Percentiles rank a stretch among this genome's conserved stretches.
Evolutionary conservation across 2,329 filamentous ascomycete genomes (phyloP).

Genomic region (Phialocephala sp.): DNA sequence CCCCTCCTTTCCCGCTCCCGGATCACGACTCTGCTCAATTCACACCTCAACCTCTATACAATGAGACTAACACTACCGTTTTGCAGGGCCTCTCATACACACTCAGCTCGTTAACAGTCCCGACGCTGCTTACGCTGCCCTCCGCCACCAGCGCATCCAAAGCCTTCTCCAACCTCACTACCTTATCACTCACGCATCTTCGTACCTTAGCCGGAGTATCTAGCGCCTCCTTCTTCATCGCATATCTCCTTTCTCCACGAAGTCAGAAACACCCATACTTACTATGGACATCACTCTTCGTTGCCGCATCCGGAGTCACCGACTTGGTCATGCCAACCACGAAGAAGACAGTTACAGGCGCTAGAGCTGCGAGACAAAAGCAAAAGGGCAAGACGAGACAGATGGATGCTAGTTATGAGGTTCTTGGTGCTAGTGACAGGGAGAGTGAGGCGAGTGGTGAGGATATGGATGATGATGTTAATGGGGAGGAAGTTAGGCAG

Average conservation of each 20-base stretch:
- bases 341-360: constrained; percentile 18
- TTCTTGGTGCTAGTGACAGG: constrained; percentile 52
- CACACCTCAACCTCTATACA: too few species aligned
- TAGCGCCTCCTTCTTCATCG: constrained; percentile 73
- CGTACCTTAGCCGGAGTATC: constrained; percentile 72
- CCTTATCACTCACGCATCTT: constrained; percentile 68
- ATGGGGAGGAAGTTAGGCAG: constrained; percentile 66
- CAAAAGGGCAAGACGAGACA: constrained; percentile 32
- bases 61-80: not conserved
- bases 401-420: constrained; percentile 76
- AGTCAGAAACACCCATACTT: constrained; percentile 86
- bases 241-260: constrained; percentile 77
- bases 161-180: constrained; percentile 71
- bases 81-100: constrained; percentile 86
- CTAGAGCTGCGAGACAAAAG: constrained; percentile 30
- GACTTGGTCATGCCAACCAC: constrained; percentile 35
- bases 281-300: constrained; percentile 79
- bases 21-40: not conserved
- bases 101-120: constrained; percentile 77
- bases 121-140: constrained; percentile 80
- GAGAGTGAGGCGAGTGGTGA: constrained; percentile 56
- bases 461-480: constrained; percentile 55
- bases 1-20: constrained; percentile 24
- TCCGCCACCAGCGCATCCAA: constrained; percentile 73
- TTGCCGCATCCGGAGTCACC: constrained; percentile 57